Conservation (phyloP, 495 filamentous ascomycete genomes). For the Haplographium delicatum region DNA sequence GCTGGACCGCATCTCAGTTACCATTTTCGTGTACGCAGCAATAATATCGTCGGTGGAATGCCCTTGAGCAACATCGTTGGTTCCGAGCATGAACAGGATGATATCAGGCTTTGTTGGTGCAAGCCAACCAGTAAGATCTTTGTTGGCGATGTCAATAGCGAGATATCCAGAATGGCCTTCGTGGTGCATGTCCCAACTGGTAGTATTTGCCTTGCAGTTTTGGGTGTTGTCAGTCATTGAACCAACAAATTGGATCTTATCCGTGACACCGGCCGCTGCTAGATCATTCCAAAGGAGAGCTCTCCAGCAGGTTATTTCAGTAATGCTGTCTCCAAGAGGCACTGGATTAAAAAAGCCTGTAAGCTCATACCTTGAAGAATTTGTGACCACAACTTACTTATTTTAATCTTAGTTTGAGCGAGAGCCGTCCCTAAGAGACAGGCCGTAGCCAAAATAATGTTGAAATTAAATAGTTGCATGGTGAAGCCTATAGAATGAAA, state of each 20-base stretch:
- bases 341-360: no score
- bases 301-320: no score
- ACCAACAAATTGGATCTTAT: constrained; percentile 32
- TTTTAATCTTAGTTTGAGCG: no score
- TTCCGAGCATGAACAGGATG: constrained; percentile 40
- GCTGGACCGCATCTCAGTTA: constrained; percentile 29
- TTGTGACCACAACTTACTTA: no score
- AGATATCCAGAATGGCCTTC: constrained; percentile 41
- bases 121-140: constrained; percentile 35
- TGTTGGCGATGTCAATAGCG: constrained; percentile 40
- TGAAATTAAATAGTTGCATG: no score
- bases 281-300: not conserved
- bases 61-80: constrained; percentile 34
- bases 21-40: constrained; percentile 34
- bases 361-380: no score
- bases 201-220: constrained; percentile 26
- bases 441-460: no score
- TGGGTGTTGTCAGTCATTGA: constrained; percentile 34
- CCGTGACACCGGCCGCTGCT: not conserved
- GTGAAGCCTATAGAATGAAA: no score
- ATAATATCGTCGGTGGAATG: constrained; percentile 30
- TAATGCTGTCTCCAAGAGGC: no score
- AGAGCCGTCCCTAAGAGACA: no score
- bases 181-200: constrained; percentile 32
- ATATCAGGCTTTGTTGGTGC: constrained; percentile 34